These are phyloP conservation scores for Chytriomyces sp. DNA, from an alignment of 192 early-diverging fungal species.

Conservation along the genomic window DNA sequence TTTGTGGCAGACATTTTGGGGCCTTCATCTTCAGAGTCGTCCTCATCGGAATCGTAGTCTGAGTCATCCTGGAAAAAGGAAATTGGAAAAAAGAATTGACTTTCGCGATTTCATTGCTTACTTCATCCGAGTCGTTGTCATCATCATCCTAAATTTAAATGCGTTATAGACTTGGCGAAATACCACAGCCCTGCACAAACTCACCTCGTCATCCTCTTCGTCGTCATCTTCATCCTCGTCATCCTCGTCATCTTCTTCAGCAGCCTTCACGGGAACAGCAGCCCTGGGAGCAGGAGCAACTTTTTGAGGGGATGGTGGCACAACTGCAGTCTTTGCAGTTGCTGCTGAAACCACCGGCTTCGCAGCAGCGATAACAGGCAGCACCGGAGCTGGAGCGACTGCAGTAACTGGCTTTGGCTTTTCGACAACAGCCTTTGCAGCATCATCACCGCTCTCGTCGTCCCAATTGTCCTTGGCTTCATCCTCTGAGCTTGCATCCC, in stretches of 20 bases:
- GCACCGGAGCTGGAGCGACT: background rate
- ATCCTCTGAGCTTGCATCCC: slow-evolving; percentile 59
- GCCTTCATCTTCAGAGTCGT: slow-evolving; percentile 60
- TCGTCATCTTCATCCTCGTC: slow-evolving; percentile 41
- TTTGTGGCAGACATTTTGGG: slow-evolving; percentile 63
- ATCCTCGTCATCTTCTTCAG: slow-evolving; percentile 42
- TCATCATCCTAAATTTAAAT: slow-evolving; percentile 32
- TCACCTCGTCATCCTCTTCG: slow-evolving; percentile 20
- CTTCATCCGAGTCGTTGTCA: slow-evolving; percentile 33
- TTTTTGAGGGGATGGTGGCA: background rate
- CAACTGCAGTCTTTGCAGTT: slow-evolving; percentile 14
- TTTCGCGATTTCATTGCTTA: background rate
- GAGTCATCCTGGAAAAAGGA: slow-evolving; percentile 27
- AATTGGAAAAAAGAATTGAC: background rate
- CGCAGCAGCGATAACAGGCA: slow-evolving; percentile 7
- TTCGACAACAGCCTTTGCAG: background rate
- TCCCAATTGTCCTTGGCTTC: slow-evolving; percentile 70
- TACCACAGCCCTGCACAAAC: slow-evolving; percentile 30
- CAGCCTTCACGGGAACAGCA: slow-evolving; percentile 12
- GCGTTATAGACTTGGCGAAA: too few species aligned
- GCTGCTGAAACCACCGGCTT: slow-evolving; percentile 14
- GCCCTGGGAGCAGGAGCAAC: background rate
- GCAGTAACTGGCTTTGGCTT: background rate
- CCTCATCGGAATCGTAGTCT: slow-evolving; percentile 38
- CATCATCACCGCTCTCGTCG: slow-evolving; percentile 48